Evolutionary conservation across 257 asterid genomes (phyloP).

Genomic region (Solanum tarijense): DNA sequence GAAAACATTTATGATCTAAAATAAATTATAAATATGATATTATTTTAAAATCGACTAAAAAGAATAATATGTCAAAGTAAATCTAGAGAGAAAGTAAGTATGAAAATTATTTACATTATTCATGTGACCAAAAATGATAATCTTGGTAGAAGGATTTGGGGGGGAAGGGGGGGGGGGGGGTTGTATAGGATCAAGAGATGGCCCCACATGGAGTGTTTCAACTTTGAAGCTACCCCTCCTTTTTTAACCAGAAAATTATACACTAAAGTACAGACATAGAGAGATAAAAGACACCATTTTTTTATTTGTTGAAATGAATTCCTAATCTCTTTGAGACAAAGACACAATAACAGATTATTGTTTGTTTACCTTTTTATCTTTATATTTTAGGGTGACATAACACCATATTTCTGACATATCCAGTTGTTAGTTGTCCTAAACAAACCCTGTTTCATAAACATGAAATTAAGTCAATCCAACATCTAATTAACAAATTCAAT

Average conservation of each 20-base stretch:
- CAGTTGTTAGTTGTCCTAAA: background rate
- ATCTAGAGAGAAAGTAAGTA: background rate
- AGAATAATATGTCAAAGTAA: no score
- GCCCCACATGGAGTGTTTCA: background rate
- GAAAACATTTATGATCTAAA: no score
- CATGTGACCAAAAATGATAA: background rate
- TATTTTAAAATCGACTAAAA: no score
- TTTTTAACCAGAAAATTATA: background rate
- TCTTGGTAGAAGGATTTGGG: background rate
- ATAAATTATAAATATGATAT: no score
- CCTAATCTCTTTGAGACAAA: background rate
- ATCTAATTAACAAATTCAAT: background rate
- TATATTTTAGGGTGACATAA: constrained; percentile 3
- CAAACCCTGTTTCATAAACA: background rate
- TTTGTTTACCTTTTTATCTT: constrained; percentile 26
- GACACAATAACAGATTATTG: background rate
- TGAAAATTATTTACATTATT: background rate
- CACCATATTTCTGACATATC: constrained; percentile 14
- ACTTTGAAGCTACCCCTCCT: background rate
- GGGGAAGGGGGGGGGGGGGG: no score
- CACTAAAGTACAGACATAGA: background rate
- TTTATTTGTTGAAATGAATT: background rate
- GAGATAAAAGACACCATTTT: background rate
- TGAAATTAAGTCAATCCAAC: background rate
- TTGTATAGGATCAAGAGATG: background rate